Evolutionary conservation across 371 early-diverging fungal genomes (phyloP), one percentile per base, ranked within the genome.

Genomic region (Mucor saturninus): DNA sequence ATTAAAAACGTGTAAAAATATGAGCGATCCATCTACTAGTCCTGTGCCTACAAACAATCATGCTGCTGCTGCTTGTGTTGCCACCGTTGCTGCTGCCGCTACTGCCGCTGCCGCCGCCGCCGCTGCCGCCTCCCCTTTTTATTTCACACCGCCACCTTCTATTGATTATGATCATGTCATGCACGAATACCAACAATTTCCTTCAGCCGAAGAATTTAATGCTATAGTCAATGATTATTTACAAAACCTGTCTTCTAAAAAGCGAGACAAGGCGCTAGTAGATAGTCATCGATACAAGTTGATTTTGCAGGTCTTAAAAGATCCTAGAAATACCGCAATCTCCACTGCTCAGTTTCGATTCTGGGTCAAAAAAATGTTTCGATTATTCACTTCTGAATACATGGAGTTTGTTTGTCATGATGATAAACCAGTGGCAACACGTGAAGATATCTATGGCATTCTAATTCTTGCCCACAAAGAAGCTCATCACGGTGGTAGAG

Each of bases 301-400:
- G 53, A 85, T 86, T 29, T 72, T 81, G 9, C 81, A 80, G 72
- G 85, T 85, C 1, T 68, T 86, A 11, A 78, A 79, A 42, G 85
- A 86, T 52, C 87, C 87, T 15, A 73, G 81, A 32, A 86, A 86
- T 56, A 86, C 87, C 0, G 73, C 83, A n/a, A 79, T 85, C 21
- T 85, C 87, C 14, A 86, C 87, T 2, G 87, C 87, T 5, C 87
- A 86, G 61, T 86, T 86, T 60, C 73, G 85, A 11, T 87, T 87
- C 61, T 87, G 87, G 85, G 87, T 83, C 40, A 87, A 87, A 64
- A 87, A 85, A 59, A 87, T 87, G 87, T 87, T 87, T 64, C 74
- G 78, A 10, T 73, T 87, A 10, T 26, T 56, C 2, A 69, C 64
- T 13, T 42, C 59, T 2, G 71, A 73, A 45, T 63, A 70, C 2